Base-by-base conservation (phyloP, 1,284 basidiomycete genomes). In the Apiotrichum sp. region DNA sequence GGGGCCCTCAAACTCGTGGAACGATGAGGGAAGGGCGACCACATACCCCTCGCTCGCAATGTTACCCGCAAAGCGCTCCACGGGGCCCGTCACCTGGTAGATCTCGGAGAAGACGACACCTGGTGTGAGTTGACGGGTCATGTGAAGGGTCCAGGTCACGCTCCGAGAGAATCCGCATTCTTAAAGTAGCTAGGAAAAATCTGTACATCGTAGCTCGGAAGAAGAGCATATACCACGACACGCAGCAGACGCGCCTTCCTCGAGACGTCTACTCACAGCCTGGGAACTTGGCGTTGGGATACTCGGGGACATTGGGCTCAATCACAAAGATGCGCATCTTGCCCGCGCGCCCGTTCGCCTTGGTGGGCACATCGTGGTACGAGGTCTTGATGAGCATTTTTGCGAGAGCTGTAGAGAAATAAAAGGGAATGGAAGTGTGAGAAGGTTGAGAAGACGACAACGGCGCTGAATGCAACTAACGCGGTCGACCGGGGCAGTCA, bases 1-100 rank as follows among this genome's bases (percentile, higher is more conserved):
- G 0, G 89, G 87, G 0, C 88, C 87, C 71, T 90, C 83, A 58
- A 93, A 95, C 69, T 96, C 92, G 68, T 96, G 92, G 74, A 88
- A 96, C 2, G 63, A 66, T 13, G 68, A 71, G 13, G 74, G 72
- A 1, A 71, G 66, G 5, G 74, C 73, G 13, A 73, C 70, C 31
- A 74, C 64, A 45, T 69, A 76, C 10, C 74, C 91, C 55, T 93
- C 89, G 56, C 88, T 88, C 1, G 92, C 92, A 65, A 96, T 93
- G 76, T 92, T 88, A 29, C 88, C 84, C 0, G 90, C 92, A 72
- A 93, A 93, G 44, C 72, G 66, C 62, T 73, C 69, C 3, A 72
- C 67, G 34, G 72, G 69, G 1, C 69, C 73, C 3, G 73, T 75
- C 2, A 75, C 74, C 55, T 79, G 77, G 59, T 79, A 79, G 58